A percentile compares a stretch with the other conserved stretches of the same genome.
These are phyloP conservation scores for Triticum dicoccoides DNA, from an alignment of 176 grass and related monocot genomes.

Conservation along the genomic window DNA sequence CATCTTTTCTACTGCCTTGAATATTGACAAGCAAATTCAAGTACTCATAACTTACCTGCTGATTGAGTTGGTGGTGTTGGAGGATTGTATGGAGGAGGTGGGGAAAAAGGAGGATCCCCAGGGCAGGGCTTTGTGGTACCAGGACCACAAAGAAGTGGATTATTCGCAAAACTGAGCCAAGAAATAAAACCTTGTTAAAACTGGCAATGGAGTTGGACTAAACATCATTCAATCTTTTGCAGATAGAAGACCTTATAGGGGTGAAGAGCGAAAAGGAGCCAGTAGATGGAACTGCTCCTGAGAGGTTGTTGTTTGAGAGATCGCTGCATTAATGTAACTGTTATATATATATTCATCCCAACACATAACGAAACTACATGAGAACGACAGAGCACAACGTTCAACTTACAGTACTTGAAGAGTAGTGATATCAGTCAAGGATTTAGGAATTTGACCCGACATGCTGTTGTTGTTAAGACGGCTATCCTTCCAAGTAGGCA, in stretches of 20 bases:
- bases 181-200: conserved; percentile 11
- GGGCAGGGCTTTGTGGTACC: conserved; percentile 45
- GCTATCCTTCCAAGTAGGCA: conserved; percentile 58
- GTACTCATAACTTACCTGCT: conserved; percentile 26
- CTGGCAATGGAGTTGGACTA: conserved; percentile 5
- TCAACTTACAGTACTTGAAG: conserved; percentile 85
- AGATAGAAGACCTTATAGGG: conserved; percentile 65
- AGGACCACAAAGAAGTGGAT: conserved; percentile 63
- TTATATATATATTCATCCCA: conserved; percentile 30
- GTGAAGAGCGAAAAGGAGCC: conserved; percentile 81
- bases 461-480: conserved; percentile 85
- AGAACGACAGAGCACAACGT: neutral
- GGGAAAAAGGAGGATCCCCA: conserved; percentile 51
- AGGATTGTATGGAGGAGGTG: conserved; percentile 54
- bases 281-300: conserved; percentile 59
- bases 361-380: conserved; percentile 18
- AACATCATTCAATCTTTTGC: neutral
- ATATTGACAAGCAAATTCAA: conserved; percentile 16
- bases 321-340: conserved; percentile 44
- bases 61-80: conserved; percentile 41
- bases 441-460: conserved; percentile 48
- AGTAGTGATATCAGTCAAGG: conserved; percentile 54
- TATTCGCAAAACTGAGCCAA: conserved; percentile 68
- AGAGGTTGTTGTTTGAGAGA: conserved; percentile 71
- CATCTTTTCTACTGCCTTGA: neutral